A percentile compares a stretch with the other conserved stretches of the same genome.
Evolutionary conservation across 164 flowering plant species (phyloP).

Genomic region (Magnolia officinalis): DNA sequence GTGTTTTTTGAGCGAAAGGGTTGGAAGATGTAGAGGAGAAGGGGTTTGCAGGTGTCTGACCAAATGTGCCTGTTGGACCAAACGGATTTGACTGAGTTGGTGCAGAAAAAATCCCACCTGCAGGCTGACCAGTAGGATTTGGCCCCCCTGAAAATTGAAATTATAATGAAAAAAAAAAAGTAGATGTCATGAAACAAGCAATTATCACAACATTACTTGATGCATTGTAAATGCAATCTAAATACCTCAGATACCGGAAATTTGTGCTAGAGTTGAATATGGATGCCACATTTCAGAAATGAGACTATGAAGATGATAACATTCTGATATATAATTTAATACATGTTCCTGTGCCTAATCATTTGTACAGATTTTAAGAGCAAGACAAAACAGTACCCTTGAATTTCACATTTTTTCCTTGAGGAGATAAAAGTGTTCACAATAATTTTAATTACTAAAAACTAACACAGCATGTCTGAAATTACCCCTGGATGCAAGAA

Average conservation of each 20-base stretch:
- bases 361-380: not conserved
- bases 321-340: no score
- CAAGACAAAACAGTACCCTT: not conserved
- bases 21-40: constrained; percentile 56
- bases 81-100: constrained; percentile 43
- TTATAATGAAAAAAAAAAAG: not conserved
- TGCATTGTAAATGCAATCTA: not conserved
- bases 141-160: constrained; percentile 63
- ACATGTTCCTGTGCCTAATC: no score
- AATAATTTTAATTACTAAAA: not conserved
- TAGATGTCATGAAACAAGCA: not conserved
- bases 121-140: constrained; percentile 55
- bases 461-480: not conserved
- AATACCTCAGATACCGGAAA: not conserved
- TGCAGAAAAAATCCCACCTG: constrained; percentile 38
- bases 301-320: no score
- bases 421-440: not conserved
- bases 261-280: not conserved
- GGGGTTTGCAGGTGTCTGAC: constrained; percentile 56
- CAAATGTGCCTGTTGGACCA: constrained; percentile 41
- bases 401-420: not conserved
- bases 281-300: not conserved
- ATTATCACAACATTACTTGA: not conserved
- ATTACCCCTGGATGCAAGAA: not conserved
- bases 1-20: constrained; percentile 51